Evolutionary conservation across 768 basidiomycete genomes (phyloP).

Genomic region (Stropharia rugosoannulata): DNA sequence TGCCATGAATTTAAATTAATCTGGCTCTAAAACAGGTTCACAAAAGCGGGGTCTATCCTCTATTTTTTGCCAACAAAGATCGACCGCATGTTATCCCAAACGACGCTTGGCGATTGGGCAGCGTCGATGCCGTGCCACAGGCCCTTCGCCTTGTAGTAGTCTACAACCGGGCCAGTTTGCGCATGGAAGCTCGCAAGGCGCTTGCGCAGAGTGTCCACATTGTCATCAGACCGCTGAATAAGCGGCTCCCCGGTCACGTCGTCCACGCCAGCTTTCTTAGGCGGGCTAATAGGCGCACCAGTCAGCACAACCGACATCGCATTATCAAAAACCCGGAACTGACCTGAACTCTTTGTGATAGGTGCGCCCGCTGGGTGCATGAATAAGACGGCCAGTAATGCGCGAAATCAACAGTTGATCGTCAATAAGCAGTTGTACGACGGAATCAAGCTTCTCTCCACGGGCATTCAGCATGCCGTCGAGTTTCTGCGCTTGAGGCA

Average conservation of each 20-base stretch:
- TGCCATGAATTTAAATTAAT: not conserved
- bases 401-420: constrained; percentile 96
- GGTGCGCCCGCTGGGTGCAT: constrained; percentile 83
- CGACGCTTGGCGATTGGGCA: constrained; percentile 87
- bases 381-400: constrained; percentile 95
- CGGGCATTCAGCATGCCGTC: constrained; percentile 83
- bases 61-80: constrained; percentile 57
- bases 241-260: constrained; percentile 95
- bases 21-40: not conserved
- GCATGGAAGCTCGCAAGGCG: constrained; percentile 86
- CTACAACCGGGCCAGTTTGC: constrained; percentile 94
- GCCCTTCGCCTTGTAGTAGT: constrained; percentile 91
- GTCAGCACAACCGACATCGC: not conserved
- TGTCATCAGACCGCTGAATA: constrained; percentile 97
- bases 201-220: constrained; percentile 91
- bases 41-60: constrained; percentile 5
- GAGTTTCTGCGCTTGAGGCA: constrained; percentile 94
- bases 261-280: constrained; percentile 93
- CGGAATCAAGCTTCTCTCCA: constrained; percentile 89
- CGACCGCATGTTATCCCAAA: constrained; percentile 81
- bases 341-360: constrained; percentile 97
- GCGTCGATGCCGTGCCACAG: constrained; percentile 93
- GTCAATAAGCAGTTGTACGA: constrained; percentile 88
- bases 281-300: constrained; percentile 61
- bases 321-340: constrained; percentile 27